Base-by-base conservation (phyloP, 1,139 yeast species). In the Debaryomyces robertsiae region DNA sequence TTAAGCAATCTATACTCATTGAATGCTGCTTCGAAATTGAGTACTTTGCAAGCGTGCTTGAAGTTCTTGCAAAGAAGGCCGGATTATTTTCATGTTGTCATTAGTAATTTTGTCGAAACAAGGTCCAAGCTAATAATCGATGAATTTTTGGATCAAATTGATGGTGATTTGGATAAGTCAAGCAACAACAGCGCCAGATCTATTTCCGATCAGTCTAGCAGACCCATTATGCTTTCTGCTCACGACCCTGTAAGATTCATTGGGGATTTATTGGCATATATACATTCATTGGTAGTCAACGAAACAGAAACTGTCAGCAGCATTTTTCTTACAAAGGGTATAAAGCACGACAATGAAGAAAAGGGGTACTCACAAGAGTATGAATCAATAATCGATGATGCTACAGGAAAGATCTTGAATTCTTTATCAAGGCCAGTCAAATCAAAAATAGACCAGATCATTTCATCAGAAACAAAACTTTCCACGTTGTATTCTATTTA, bases 241-340 rank as follows among this genome's bases (percentile, higher is more conserved):
- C 87, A 84, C 57, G 97, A 93, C 60, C 88, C 96, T 2, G 69
- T 81, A 14, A 71, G 96, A 43, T 90, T 82, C 51, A 74, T 88
- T 14, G 96, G 98, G 19, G 98, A 90, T 58, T 75, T 93, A 24
- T 66, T 93, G 34, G 98, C 98, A 0, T 87, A 88, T 67, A 75
- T 91, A 10, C 98, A 94, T 56, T 79, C 94, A 0, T 76, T 89
- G n/a, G 82, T 91, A 27, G 95, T 90, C 4, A 87, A 88, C 60
- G 98, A 94, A 60, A 75, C 81, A 28, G 98, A 94, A 57, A 74
- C 84, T 27, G 74, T 93, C 11, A 74, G 75, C 6, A 74, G 62
- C 29, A 60, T 73, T 3, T 69, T 73, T 45, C 32, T 46, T 2
- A 41, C 32, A 5, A 23, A 25, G 9, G 31, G 30, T 7, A 67